Evolutionary conservation across 371 early-diverging fungal species (phyloP), one percentile per base, ranked within the genome.

Genomic region (Lichtheimia ramosa): DNA sequence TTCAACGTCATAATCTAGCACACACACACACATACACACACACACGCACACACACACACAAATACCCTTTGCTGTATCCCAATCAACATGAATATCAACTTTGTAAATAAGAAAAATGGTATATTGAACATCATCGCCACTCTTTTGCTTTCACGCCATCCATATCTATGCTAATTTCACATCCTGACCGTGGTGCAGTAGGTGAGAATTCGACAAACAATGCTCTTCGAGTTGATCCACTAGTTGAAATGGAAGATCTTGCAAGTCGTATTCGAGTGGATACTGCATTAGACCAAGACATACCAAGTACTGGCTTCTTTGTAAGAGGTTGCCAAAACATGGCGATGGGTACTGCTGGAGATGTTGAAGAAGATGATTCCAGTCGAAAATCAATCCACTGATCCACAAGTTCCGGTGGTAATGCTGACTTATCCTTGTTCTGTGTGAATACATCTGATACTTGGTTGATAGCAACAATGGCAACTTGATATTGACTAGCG

Each of bases 261-360:
- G 82, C 78, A 43, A 94, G 50, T 59, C 84, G 64, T 1, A 94
- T 71, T 16, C 93, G 74, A 0, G 83, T 81, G 53, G 90, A 91
- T 41, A 93, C 81, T 16, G 87, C 80, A 63, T 86, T 91, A 0
- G 90, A 74, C 94, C 93, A 93, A n/a, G 86, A 62, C 18, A 87
- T 65, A 0, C 94, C 94, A 52, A 93, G 72, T 4, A 89, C 82
- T 0, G 93, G 92, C 48, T 71, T 73, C 43, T 81, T 81, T 3
- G 60, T 67, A 14, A 86, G 59, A 14, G 86, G 84, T 48, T 74
- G 67, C 18, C 73, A 71, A 56, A 71, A 75, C 8, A 76, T 48
- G 3, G 65, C 70, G 12, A 62, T 69, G 54, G 48, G 78, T 34
- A 34, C 34, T 34, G 34, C 34, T 34, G 34, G 34, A 0, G 34